A percentile compares a stretch with the other conserved stretches of the same genome.
Evolutionary conservation across 306 rosid species (phyloP).

Genomic region (Dalbergia oliveri): DNA sequence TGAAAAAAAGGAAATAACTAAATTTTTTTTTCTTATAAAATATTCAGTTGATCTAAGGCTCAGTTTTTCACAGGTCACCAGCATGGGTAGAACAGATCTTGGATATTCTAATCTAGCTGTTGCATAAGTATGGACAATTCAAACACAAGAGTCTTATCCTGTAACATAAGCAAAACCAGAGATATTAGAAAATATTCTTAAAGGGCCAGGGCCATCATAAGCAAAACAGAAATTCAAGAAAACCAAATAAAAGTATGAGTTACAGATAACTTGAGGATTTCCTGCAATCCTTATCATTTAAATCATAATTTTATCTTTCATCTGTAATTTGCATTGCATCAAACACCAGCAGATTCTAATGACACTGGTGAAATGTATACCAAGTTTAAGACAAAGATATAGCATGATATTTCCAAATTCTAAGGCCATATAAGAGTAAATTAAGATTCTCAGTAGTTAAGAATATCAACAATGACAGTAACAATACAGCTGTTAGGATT

Average conservation of each 20-base stretch:
- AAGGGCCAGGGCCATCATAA: slow-evolving; percentile 2
- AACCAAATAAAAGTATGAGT: not conserved
- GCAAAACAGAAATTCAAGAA: not conserved
- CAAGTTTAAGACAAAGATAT: slow-evolving; percentile 10
- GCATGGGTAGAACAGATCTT: not conserved
- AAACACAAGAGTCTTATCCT: not conserved
- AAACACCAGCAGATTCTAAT: slow-evolving; percentile 22
- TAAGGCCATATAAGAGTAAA: not conserved
- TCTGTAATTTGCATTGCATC: not conserved
- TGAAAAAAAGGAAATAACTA: not conserved
- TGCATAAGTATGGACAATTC: not conserved
- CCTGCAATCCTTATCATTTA: not conserved
- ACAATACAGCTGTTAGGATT: slow-evolving; percentile 3
- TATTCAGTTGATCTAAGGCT: not conserved
- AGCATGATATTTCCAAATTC: not conserved
- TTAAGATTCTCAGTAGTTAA: not conserved
- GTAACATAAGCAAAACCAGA: slow-evolving; percentile 7
- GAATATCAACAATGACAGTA: not conserved
- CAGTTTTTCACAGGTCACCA: not conserved
- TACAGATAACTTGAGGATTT: slow-evolving; percentile 11
- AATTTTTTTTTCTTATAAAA: not conserved
- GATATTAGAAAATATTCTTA: not conserved
- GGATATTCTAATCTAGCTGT: not conserved
- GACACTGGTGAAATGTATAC: not conserved
- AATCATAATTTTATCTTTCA: slow-evolving; percentile 17